Base-by-base conservation (phyloP, 2,329 filamentous ascomycete species). In the Microascus cirrosus region DNA sequence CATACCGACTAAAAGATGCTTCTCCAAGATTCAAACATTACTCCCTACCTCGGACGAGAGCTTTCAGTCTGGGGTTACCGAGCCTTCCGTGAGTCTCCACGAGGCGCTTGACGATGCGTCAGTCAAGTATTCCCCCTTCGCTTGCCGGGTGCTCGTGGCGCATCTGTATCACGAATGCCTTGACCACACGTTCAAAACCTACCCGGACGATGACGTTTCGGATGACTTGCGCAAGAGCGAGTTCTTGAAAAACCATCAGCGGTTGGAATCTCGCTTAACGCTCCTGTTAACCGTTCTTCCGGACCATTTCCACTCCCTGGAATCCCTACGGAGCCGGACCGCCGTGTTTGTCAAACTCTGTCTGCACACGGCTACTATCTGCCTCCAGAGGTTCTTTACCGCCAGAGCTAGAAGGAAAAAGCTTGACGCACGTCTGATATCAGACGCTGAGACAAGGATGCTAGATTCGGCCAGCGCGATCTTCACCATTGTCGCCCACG, bases 311-410 rank as follows among this genome's bases (percentile, higher is more conserved):
- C 82, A 89, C 39, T 72, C 96, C 25, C 90, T 91, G 0, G 72
- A 76, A 28, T 85, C 86, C 13, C 73, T 89, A 56, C 76, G 79
- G 45, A 82, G 95, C 63, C 78, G 86, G 1, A 85, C 89, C 53
- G 83, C 90, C 7, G 80, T 95, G 0, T 92, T 95, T 67, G 78
- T 86, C 55, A 96, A 96, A 62, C 86, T 96, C 76, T 91, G 89
- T 66, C 81, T 96, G 2, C 92, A 96, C 66, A 90, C 91, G 0
- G 87, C 89, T 1, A 82, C 88, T 10, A 96, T 96, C 57, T 95
- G 90, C 68, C 76, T 96, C 5, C 92, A 96, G 66, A 5, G 36
- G 36, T 15, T 3, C 36, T n/a, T 42, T 42, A 12, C 36, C 18
- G 36, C 36, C 10, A 42, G 36, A n/a, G 36, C 36, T 5, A 42